Base-by-base conservation (phyloP, 129 eudicot genomes). In the Kitagawia praeruptora region DNA sequence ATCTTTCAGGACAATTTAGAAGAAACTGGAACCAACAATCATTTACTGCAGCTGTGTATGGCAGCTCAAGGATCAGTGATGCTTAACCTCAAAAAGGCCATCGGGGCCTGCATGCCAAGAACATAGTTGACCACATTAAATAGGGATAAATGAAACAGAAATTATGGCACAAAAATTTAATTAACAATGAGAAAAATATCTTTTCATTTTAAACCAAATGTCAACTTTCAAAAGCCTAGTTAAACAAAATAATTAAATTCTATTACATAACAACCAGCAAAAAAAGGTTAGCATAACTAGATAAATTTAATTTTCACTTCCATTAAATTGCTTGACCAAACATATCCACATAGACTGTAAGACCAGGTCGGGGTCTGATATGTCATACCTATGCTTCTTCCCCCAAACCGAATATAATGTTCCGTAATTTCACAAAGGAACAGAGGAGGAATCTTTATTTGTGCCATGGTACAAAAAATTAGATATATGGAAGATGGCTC, bases 51-150 rank as follows among this genome's bases (percentile, higher is more conserved):
- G 37, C 39, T 72, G 77, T 39, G 83, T 46, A 34, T 56, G n/a
- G 10, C 38, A 19, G 61, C 23, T 13, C 16, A 47, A 23, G 79
- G 42, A 78, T 93, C 84, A 90, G 66, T 93, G 98, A 77, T 90
- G 92, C 89, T 88, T 93, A 18, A 39, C 67, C 84, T 91, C 92
- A 84, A 91, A 91, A 46, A 89, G 90, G 49, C 94, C 94, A 75
- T 75, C 77, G 8, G 80, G 71, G 73, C 91, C 85, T 90, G 71
- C 82, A 85, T 15, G 75, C 21, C 69, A 77, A 23, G 12, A 58
- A 48, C 49, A 61, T 46, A 3, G 39, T 25, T 31, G 21, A 73
- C n/a, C 54, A 74, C 34, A 0, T 3, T 8, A 75, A 27, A 13
- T 37, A 75, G 18, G 2, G 38, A 23, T 71, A 23, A 73, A 23